phyloP scores from a whole-genome alignment of 2,329 filamentous ascomycete species.

The Exophiala aquamarina region DNA sequence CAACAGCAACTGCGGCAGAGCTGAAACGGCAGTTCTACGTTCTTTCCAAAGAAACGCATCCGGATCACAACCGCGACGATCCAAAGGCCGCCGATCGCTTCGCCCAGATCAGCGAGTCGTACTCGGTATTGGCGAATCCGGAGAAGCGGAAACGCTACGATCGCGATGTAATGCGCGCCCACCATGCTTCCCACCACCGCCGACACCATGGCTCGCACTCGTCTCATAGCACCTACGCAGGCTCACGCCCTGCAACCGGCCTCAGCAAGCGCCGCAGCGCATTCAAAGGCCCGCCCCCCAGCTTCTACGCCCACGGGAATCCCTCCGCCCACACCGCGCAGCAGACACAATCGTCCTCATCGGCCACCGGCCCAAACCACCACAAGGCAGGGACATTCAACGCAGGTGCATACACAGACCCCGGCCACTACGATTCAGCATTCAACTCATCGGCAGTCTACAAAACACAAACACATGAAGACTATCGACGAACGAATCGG shows the following conservation, averaged over 20 bases:
- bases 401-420: conserved; percentile 29
- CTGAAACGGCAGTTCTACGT: conserved; percentile 94
- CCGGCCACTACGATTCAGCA: conserved; percentile 43
- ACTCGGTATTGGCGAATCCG: conserved; percentile 70
- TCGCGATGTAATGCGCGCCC: conserved; percentile 48
- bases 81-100: conserved; percentile 73
- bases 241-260: conserved; percentile 69
- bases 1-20: conserved; percentile 68
- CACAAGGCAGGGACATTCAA: conserved; percentile 20
- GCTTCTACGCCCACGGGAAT: conserved; percentile 75
- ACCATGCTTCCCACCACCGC: conserved; percentile 31
- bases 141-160: conserved; percentile 81
- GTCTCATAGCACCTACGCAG: conserved; percentile 32
- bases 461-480: conserved; percentile 68
- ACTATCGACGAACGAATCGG: conserved; percentile 52
- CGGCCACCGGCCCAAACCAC: conserved; percentile 2
- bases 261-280: conserved; percentile 72
- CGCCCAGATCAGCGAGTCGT: conserved; percentile 80
- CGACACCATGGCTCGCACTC: conserved; percentile 33
- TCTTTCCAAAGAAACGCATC: conserved; percentile 89
- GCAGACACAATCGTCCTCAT: conserved; percentile 52
- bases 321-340: conserved; percentile 62
- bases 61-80: conserved; percentile 81
- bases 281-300: conserved; percentile 84
- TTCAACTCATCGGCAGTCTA: conserved; percentile 76